Conservation (phyloP, 371 early-diverging fungal species). For the Rhizomucor pusillus region DNA sequence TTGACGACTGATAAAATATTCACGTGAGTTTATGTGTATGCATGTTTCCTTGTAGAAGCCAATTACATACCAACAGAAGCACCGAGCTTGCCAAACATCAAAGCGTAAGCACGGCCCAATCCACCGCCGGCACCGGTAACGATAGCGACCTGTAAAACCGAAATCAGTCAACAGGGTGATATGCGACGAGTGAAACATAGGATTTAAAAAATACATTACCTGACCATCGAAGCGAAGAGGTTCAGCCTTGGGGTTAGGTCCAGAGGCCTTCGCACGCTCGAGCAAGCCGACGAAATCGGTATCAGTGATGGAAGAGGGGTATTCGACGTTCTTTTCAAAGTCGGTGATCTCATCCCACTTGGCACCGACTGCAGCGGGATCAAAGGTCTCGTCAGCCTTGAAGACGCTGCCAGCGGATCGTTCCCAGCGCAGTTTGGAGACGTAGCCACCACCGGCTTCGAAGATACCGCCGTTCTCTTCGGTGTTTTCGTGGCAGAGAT, state of each 20-base stretch:
- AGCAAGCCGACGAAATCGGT: conserved; percentile 82
- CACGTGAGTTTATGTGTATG: not conserved
- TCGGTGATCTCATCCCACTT: conserved; percentile 79
- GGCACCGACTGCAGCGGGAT: conserved; percentile 78
- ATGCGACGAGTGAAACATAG: too few species aligned
- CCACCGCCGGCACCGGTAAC: conserved; percentile 95
- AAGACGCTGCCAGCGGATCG: conserved; percentile 88
- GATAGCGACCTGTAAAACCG: conserved; percentile 61
- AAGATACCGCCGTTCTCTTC: conserved; percentile 87
- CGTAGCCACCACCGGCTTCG: conserved; percentile 95
- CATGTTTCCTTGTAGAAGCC: not conserved
- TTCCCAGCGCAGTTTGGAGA: conserved; percentile 93
- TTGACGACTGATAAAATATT: conserved; percentile 73
- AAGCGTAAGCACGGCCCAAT: conserved; percentile 87
- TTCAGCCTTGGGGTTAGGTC: conserved; percentile 57
- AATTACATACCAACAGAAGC: conserved; percentile 55
- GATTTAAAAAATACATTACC: conserved; percentile 4
- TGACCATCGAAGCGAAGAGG: conserved; percentile 78
- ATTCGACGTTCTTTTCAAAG: conserved; percentile 62
- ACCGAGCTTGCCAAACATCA: conserved; percentile 77
- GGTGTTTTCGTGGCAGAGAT: conserved; percentile 86
- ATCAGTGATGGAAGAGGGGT: conserved; percentile 78
- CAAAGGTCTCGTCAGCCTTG: conserved; percentile 85
- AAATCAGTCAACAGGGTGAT: too few species aligned
- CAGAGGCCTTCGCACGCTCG: conserved; percentile 70